Percentiles rank a stretch among this genome's conserved stretches.
phyloP scores from a whole-genome alignment of 2,329 filamentous ascomycete genomes.

The Emergomyces pasteurianus region DNA sequence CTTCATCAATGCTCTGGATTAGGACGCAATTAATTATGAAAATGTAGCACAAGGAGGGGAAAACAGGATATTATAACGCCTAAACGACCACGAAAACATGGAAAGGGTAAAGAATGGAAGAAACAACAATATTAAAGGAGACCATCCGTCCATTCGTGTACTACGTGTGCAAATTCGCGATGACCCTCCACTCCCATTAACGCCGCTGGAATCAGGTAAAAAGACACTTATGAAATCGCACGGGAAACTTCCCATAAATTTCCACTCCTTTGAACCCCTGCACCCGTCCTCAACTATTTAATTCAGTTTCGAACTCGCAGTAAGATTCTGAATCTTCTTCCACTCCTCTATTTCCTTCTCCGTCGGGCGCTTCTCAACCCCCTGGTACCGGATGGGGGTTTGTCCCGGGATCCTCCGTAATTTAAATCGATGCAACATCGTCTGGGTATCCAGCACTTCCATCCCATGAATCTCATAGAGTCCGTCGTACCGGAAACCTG shows the following conservation, averaged over 20 bases:
- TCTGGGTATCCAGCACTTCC: slow-evolving; percentile 28
- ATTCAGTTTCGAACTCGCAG: not conserved
- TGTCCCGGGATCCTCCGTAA: slow-evolving; percentile 35
- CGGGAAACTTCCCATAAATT: not conserved
- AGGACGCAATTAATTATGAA: not conserved
- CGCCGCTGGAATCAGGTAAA: not conserved
- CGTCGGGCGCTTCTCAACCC: slow-evolving; percentile 33
- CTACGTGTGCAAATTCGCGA: no score
- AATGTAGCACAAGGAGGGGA: not conserved
- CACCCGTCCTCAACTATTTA: not conserved
- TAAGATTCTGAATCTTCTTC: slow-evolving; percentile 2
- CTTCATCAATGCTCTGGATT: no score
- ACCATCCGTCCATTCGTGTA: no score
- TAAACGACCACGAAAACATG: not conserved
- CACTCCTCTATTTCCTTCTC: slow-evolving; percentile 22
- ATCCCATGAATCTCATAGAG: slow-evolving; percentile 38
- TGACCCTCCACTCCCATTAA: no score
- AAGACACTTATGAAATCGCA: not conserved
- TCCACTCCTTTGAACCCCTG: not conserved
- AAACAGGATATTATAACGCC: not conserved
- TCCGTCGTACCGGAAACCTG: slow-evolving; percentile 47
- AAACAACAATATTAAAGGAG: not conserved
- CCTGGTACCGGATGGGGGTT: slow-evolving; percentile 35
- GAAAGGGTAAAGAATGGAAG: not conserved
- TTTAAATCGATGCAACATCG: slow-evolving; percentile 37